These are phyloP conservation scores for Psilocybe azurescens DNA, from an alignment of 768 basidiomycete species.

Conservation along the genomic window DNA sequence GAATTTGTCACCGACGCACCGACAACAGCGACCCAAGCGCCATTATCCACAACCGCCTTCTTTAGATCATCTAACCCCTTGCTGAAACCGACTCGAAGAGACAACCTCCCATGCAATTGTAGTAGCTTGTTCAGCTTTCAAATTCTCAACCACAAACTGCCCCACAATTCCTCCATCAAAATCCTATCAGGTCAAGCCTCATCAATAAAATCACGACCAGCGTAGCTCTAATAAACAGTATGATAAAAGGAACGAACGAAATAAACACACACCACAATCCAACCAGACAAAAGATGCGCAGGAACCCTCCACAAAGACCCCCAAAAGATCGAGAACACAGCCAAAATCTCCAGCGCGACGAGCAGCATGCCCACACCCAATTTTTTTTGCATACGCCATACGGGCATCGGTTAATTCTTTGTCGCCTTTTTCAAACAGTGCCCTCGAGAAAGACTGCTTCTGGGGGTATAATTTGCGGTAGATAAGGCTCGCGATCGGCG, in stretches of 20 bases:
- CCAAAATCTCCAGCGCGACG: conserved; percentile 48
- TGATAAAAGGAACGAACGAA: conserved; percentile 3
- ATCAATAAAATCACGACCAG: no score
- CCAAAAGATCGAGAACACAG: conserved; percentile 63
- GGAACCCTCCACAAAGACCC: conserved; percentile 50
- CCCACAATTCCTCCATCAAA: conserved; percentile 65
- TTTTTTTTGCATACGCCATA: conserved; percentile 48
- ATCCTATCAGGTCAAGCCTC: conserved; percentile 41
- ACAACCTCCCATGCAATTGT: conserved; percentile 40
- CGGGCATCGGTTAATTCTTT: conserved; percentile 33
- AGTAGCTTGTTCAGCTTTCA: conserved; percentile 15
- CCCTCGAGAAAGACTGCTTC: conserved; percentile 3
- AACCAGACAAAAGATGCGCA: conserved; percentile 49
- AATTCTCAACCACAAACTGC: conserved; percentile 48
- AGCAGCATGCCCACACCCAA: conserved; percentile 39
- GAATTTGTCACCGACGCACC: conserved; percentile 36
- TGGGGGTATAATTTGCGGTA: no score
- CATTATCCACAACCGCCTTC: conserved; percentile 50
- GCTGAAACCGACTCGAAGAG: conserved; percentile 44
- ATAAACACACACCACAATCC: conserved; percentile 27
- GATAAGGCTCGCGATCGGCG: no score
- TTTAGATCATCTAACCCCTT: conserved; percentile 45
- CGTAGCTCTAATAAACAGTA: not conserved
- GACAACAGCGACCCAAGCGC: conserved; percentile 55
- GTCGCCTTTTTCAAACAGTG: conserved; percentile 29